Conservation (phyloP, 2,329 filamentous ascomycete genomes). For the Penicillium sp. region DNA sequence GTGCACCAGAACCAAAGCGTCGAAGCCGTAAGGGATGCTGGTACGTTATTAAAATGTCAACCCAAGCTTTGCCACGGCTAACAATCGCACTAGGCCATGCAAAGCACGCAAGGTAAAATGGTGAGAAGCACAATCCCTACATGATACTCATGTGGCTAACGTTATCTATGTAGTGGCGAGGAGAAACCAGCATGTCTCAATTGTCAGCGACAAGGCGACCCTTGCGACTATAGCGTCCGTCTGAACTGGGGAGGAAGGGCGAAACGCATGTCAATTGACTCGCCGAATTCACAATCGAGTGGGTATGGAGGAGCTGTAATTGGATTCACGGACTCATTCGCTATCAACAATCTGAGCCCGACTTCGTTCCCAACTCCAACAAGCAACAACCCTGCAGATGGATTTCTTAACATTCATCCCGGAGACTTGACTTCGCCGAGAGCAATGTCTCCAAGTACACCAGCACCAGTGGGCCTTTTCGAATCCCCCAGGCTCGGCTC, state of each 20-base stretch:
- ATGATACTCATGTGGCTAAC: constrained; percentile 14
- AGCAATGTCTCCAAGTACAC: constrained; percentile 18
- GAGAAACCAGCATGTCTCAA: constrained; percentile 71
- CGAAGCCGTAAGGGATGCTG: constrained; percentile 69
- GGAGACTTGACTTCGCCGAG: constrained; percentile 16
- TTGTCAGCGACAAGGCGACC: constrained; percentile 69
- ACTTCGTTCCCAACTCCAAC: constrained; percentile 13
- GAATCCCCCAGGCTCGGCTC: constrained; percentile 17
- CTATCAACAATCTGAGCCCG: constrained; percentile 11
- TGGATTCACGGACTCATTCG: constrained; percentile 13
- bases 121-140: constrained; percentile 34
- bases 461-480: constrained; percentile 14
- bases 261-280: constrained; percentile 53
- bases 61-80: background rate
- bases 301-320: constrained; percentile 24
- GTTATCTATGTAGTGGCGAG: constrained; percentile 58
- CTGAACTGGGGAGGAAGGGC: constrained; percentile 77
- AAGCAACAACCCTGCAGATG: constrained; percentile 15
- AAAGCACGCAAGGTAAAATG: constrained; percentile 80
- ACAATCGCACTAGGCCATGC: constrained; percentile 61
- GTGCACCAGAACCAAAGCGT: constrained; percentile 64
- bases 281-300: constrained; percentile 31
- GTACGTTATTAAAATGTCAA: constrained; percentile 43
- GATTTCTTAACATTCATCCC: constrained; percentile 12
- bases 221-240: constrained; percentile 77